Evolutionary conservation across 2,329 filamentous ascomycete species (phyloP), one percentile per base, ranked within the genome.

Genomic region (Alternaria tenuissima): DNA sequence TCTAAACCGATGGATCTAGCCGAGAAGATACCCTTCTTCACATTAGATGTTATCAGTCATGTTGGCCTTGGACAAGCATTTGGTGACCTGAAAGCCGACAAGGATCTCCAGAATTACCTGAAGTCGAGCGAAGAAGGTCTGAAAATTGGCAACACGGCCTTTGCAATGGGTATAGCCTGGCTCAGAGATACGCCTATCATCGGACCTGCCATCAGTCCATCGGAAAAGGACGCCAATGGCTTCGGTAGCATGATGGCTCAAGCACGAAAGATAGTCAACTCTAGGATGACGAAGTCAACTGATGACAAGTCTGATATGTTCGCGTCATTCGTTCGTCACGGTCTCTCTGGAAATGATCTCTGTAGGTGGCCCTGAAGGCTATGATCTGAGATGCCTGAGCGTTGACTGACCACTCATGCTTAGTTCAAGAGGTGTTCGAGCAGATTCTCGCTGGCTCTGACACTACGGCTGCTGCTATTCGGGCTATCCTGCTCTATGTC

Each of bases 381-480:
- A 5, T 11, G 12, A 44, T 24, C 5, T 11, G 8, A 11, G 32
- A 9, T 28, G 11, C 7, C 4, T 22, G 18, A 16, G 53, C 14
- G 16, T 41, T 12, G 12, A 22, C n/a, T 48, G n/a, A 51, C 7
- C 32, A 24, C 8, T 12, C 14, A 12, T 32, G 68, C 81, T 5
- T 52, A 62, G 60, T 81, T 74, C 62, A 75, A 51, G 82, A 84
- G 62, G 80, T 77, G 0, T 71, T 71, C 26, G 69, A 81, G 12
- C 80, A 83, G 58, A 82, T 84, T 41, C 77, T 86, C 5, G 86
- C 86, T 5, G 87, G 86, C 4, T 85, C 85, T 0, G 86, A 88
- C 61, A 87, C 85, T 1, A 86, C 85, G 0, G 85, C 87, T 0
- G 85, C 84, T 0, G 81, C 81, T 2, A 81, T 89, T 9, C 82